phyloP scores from a whole-genome alignment of 352 stramenopile species.

The Globisporangium perplexum region DNA sequence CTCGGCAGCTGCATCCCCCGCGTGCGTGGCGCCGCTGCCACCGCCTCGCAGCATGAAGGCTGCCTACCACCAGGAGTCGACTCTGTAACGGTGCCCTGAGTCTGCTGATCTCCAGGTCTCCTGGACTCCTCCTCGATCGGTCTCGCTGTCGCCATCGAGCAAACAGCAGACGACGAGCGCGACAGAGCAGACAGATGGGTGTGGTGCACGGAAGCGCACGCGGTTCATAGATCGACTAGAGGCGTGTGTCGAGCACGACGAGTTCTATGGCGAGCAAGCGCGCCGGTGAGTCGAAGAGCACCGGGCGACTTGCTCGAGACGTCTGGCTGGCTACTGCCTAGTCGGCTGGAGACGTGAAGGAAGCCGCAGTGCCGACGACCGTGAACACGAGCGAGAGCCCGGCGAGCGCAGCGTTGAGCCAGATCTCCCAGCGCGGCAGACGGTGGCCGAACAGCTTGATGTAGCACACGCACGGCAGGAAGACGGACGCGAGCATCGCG shows the following conservation, averaged over 20 bases:
- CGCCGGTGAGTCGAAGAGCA: conserved; percentile 44
- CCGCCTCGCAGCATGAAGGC: background rate
- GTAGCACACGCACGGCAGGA: conserved; percentile 82
- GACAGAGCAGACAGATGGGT: too few species aligned
- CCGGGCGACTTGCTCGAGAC: background rate
- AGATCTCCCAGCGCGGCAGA: conserved; percentile 41
- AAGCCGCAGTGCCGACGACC: conserved; percentile 69
- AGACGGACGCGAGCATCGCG: conserved; percentile 78
- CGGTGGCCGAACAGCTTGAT: conserved; percentile 70
- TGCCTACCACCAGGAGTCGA: conserved; percentile 9
- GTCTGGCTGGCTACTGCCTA: background rate
- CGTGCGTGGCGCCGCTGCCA: background rate
- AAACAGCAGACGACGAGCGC: too few species aligned
- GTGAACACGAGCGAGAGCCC: conserved; percentile 64
- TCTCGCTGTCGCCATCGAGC: too few species aligned
- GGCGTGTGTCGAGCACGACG: background rate
- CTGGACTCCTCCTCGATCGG: too few species aligned
- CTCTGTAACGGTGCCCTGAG: too few species aligned
- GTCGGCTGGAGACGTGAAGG: conserved; percentile 20
- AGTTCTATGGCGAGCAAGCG: conserved; percentile 18
- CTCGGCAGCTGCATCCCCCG: background rate
- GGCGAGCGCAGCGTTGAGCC: conserved; percentile 47
- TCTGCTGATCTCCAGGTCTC: too few species aligned
- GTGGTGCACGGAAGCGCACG: too few species aligned
- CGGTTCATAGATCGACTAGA: background rate